A percentile compares a stretch with the other conserved stretches of the same genome.
phyloP scores from a whole-genome alignment of 2,329 filamentous ascomycete species.

The Lanzia echinophila region DNA sequence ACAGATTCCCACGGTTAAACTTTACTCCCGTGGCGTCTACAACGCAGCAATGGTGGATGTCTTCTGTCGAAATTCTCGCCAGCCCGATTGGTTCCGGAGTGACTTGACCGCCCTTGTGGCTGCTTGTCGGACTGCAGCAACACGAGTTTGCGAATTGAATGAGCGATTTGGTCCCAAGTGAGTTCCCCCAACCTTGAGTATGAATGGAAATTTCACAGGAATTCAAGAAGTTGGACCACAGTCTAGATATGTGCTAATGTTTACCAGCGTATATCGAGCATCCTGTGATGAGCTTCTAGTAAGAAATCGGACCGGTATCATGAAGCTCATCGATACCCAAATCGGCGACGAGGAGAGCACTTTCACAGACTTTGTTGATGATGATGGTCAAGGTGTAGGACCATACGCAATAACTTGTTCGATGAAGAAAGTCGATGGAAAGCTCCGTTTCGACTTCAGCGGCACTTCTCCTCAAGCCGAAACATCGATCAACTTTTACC shows the following conservation, averaged over 20 bases:
- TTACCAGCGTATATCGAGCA: not conserved
- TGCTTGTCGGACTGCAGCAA: not conserved
- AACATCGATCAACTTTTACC: conserved; percentile 5
- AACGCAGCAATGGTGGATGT: not conserved
- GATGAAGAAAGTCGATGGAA: not conserved
- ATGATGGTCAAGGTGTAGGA: conserved; percentile 1
- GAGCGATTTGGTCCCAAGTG: conserved; percentile 3
- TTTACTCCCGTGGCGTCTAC: conserved; percentile 1
- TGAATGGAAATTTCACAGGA: too few relatives aligned
- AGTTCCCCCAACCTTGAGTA: not conserved
- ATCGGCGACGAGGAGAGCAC: not conserved
- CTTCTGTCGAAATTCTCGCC: conserved; percentile 3
- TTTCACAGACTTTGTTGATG: not conserved
- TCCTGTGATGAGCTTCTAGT: not conserved
- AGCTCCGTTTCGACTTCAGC: not conserved
- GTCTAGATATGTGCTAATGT: not conserved
- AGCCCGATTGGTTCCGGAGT: conserved; percentile 2
- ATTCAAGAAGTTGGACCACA: too few relatives aligned
- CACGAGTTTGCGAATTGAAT: not conserved
- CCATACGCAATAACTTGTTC: conserved; percentile 1
- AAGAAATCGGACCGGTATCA: not conserved
- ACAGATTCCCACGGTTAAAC: conserved; percentile 3
- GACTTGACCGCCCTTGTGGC: conserved; percentile 6
- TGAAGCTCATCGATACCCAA: conserved; percentile 1
- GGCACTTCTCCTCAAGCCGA: not conserved